A percentile compares a stretch with the other conserved stretches of the same genome.
These are phyloP conservation scores for Rubus parviflorus DNA, from an alignment of 306 rosid species.

Conservation along the genomic window DNA sequence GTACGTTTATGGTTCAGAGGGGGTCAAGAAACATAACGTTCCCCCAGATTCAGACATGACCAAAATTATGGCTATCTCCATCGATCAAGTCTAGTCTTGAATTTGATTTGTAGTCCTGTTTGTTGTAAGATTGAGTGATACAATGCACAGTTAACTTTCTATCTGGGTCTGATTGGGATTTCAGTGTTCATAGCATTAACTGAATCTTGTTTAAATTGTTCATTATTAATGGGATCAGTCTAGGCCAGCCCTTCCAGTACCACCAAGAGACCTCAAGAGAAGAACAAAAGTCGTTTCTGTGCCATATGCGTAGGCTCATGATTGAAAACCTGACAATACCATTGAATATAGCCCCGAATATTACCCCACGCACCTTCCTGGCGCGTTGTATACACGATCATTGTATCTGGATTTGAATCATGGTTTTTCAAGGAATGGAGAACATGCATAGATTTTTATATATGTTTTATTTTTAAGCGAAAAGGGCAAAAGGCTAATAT, in stretches of 20 bases:
- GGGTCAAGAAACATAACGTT: too few species aligned
- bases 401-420: background rate
- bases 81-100: too few species aligned
- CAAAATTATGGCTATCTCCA: too few species aligned
- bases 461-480: background rate
- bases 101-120: too few species aligned
- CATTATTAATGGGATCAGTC: background rate
- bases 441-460: too few species aligned
- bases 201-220: too few species aligned
- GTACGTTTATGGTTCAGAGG: too few species aligned
- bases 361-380: background rate
- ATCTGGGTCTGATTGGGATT: too few species aligned
- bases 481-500: background rate
- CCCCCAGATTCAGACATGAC: too few species aligned
- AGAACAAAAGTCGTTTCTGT: background rate
- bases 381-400: constrained; percentile 16
- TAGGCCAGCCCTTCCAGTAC: background rate
- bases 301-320: constrained; percentile 41
- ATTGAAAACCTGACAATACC: constrained; percentile 44
- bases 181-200: too few species aligned
- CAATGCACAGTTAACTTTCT: too few species aligned
- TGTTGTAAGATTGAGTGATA: too few species aligned
- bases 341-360: constrained; percentile 8
- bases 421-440: background rate
- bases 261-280: background rate